Evolutionary conservation across 208 protist species (phyloP).

Genomic region (Leishmania braziliensis): DNA sequence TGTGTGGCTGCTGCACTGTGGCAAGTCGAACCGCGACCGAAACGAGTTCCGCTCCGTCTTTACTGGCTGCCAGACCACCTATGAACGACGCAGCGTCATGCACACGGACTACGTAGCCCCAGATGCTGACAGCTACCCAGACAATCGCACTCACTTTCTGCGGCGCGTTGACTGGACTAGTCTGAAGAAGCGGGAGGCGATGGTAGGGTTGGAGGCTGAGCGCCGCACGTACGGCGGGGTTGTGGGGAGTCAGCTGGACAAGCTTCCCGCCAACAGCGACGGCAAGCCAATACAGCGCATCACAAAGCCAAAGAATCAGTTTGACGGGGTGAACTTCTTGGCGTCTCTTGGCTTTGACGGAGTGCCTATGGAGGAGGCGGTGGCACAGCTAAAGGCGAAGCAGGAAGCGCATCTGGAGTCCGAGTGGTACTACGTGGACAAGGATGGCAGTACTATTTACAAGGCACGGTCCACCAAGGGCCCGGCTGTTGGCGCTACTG

Average conservation of each 20-base stretch:
- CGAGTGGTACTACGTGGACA: constrained; percentile 72
- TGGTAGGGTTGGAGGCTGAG: constrained; percentile 35
- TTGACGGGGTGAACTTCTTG: constrained; percentile 76
- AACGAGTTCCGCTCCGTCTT: constrained; percentile 83
- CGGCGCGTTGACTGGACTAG: constrained; percentile 70
- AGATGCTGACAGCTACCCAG: constrained; percentile 47
- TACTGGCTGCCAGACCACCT: constrained; percentile 63
- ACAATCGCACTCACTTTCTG: constrained; percentile 72
- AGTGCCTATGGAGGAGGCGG: constrained; percentile 51
- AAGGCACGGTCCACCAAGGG: constrained; percentile 45
- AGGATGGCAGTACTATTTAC: constrained; percentile 81
- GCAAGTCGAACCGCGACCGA: constrained; percentile 39
- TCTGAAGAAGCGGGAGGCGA: constrained; percentile 43
- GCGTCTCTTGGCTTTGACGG: constrained; percentile 56
- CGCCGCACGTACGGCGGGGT: constrained; percentile 12
- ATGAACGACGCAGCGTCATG: constrained; percentile 53
- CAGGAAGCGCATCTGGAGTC: constrained; percentile 40
- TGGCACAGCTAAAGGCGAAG: constrained; percentile 56
- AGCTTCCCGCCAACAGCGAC: constrained; percentile 16
- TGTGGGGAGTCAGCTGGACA: constrained; percentile 12
- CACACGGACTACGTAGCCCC: constrained; percentile 67
- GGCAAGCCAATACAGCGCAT: constrained; percentile 28
- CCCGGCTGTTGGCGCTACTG: background rate
- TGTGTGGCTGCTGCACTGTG: constrained; percentile 66
- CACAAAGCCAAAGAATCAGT: constrained; percentile 87